A percentile compares a stretch with the other conserved stretches of the same genome.
These are phyloP conservation scores for Friedmanniomyces simplex DNA, from an alignment of 495 filamentous ascomycete genomes.

Conservation along the genomic window DNA sequence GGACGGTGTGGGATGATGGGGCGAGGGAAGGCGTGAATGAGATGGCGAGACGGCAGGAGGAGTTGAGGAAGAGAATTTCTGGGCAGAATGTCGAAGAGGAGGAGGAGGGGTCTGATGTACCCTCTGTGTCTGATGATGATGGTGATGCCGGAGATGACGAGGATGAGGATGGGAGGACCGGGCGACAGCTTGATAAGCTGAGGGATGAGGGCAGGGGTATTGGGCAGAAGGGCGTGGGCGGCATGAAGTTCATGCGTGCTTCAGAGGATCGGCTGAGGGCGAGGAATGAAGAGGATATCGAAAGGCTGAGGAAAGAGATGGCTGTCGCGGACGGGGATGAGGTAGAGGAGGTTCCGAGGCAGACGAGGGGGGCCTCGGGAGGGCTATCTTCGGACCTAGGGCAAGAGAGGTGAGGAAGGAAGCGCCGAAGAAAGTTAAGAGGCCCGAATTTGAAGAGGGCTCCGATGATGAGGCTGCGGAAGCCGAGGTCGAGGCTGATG, in stretches of 20 bases:
- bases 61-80: conserved; percentile 70
- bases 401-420: neutral
- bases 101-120: conserved; percentile 41
- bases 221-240: conserved; percentile 44
- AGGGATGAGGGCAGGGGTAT: conserved; percentile 37
- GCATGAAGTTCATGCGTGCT: conserved; percentile 87
- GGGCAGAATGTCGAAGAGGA: conserved; percentile 51
- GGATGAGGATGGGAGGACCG: conserved; percentile 38
- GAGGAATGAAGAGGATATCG: conserved; percentile 71
- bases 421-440: conserved; percentile 35
- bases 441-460: conserved; percentile 53
- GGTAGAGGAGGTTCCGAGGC: conserved; percentile 15
- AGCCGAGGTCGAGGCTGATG: conserved; percentile 15
- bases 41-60: conserved; percentile 75
- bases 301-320: conserved; percentile 62
- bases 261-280: conserved; percentile 67
- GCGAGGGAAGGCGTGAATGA: conserved; percentile 57
- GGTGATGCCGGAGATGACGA: conserved; percentile 45
- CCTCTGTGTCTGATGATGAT: conserved; percentile 34
- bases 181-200: conserved; percentile 50
- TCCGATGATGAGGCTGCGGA: conserved; percentile 40
- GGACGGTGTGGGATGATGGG: conserved; percentile 34
- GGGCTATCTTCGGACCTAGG: conserved; percentile 31
- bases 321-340: conserved; percentile 36
- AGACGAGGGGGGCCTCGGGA: conserved; percentile 26